Evolutionary conservation across 495 filamentous ascomycete genomes (phyloP).

Genomic region (Penicillium bovifimosum): DNA sequence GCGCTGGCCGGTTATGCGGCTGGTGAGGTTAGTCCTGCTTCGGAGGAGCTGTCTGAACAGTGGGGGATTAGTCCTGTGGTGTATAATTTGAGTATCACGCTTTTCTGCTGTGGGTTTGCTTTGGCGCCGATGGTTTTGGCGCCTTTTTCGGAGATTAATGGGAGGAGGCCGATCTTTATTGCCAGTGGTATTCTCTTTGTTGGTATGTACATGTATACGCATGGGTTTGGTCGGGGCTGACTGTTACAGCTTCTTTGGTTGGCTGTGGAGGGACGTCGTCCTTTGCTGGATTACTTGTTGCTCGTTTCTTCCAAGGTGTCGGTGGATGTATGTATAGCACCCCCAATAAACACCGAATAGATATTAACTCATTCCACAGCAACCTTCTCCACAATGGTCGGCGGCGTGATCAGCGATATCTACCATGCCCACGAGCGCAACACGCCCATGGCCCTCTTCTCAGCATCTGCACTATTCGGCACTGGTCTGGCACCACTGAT

Average conservation of each 20-base stretch:
- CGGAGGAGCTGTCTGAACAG: constrained; percentile 54
- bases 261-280: constrained; percentile 70
- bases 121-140: constrained; percentile 86
- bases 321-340: constrained; percentile 48
- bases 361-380: constrained; percentile 18
- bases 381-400: constrained; percentile 89
- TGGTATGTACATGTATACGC: constrained; percentile 22
- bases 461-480: constrained; percentile 67
- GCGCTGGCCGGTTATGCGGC: constrained; percentile 75
- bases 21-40: constrained; percentile 69
- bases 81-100: constrained; percentile 71
- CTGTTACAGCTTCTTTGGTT: constrained; percentile 54
- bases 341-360: too few relatives aligned
- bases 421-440: constrained; percentile 76
- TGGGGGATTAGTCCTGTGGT: constrained; percentile 60
- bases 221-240: constrained; percentile 5
- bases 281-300: constrained; percentile 68
- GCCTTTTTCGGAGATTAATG: constrained; percentile 84
- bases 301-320: constrained; percentile 70
- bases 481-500: constrained; percentile 77
- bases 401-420: constrained; percentile 85
- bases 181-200: constrained; percentile 64
- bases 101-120: constrained; percentile 78
- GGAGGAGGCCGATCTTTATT: constrained; percentile 75
- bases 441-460: constrained; percentile 85